These are phyloP conservation scores for Teratosphaeria destructans DNA, from an alignment of 2,329 filamentous ascomycete species.

Conservation along the genomic window DNA sequence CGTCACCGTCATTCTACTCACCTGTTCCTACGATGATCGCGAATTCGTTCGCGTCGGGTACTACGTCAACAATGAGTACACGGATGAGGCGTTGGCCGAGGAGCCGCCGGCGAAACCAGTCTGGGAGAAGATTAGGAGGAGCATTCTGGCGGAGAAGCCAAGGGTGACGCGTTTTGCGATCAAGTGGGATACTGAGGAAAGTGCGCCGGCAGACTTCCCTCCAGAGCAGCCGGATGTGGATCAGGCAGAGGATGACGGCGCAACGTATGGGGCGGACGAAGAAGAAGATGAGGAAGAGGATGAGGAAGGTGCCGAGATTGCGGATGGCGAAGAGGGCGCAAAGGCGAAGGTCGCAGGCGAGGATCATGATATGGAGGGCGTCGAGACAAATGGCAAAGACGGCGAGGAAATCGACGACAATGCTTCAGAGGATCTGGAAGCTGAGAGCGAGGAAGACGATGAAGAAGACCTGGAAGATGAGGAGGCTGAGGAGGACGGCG, in stretches of 20 bases:
- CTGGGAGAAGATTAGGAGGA: constrained; percentile 83
- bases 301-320: constrained; percentile 45
- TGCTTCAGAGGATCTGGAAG: constrained; percentile 45
- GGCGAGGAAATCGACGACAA: constrained; percentile 55
- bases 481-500: constrained; percentile 20
- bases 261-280: constrained; percentile 85
- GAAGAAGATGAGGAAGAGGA: constrained; percentile 59
- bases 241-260: constrained; percentile 66
- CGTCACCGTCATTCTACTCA: constrained; percentile 92
- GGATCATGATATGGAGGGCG: constrained; percentile 67
- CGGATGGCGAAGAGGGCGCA: constrained; percentile 29
- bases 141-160: constrained; percentile 92
- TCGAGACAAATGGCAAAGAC: constrained; percentile 47
- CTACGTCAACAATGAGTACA: constrained; percentile 99
- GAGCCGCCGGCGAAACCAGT: constrained; percentile 88
- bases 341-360: constrained; percentile 36
- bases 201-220: constrained; percentile 88
- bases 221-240: constrained; percentile 97
- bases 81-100: constrained; percentile 75
- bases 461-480: constrained; percentile 31
- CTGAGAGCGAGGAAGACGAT: constrained; percentile 34
- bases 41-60: constrained; percentile 98
- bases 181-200: constrained; percentile 99
- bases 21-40: constrained; percentile 88
- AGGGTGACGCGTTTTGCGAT: constrained; percentile 95